Evolutionary conservation across 2,329 filamentous ascomycete species (phyloP).

Genomic region (Trichoderma endophyticum): DNA sequence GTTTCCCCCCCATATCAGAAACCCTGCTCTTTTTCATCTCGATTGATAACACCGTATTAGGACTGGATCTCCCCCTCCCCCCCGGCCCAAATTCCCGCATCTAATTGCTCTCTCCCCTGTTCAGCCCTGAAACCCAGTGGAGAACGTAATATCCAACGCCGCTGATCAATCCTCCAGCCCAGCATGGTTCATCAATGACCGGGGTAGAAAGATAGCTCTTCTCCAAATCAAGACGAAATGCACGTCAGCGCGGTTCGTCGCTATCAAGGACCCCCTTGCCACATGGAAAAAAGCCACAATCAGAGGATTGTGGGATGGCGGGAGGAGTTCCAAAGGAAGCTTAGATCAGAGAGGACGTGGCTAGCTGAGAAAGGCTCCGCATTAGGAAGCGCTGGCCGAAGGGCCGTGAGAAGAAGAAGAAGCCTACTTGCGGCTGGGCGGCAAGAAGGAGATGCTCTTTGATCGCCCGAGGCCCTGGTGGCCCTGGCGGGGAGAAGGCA

Average conservation of each 20-base stretch:
- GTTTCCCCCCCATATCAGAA: background rate
- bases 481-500: background rate
- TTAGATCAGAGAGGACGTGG: background rate
- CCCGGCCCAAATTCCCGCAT: background rate
- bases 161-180: background rate
- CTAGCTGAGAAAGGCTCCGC: slow-evolving; percentile 2
- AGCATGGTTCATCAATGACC: background rate
- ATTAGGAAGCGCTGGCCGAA: background rate
- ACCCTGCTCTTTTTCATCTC: background rate
- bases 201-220: background rate
- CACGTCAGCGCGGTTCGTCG: background rate
- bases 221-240: background rate
- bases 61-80: background rate
- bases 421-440: background rate
- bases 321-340: background rate
- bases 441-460: slow-evolving; percentile 9
- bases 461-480: background rate
- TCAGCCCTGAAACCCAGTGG: background rate
- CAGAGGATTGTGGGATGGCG: background rate
- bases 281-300: background rate
- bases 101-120: background rate
- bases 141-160: background rate
- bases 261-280: background rate
- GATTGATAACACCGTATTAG: slow-evolving; percentile 1
- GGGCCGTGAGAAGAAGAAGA: background rate